A percentile compares a stretch with the other conserved stretches of the same genome.
These are phyloP conservation scores for Hypoxylon rubiginosum DNA, from an alignment of 2,329 filamentous ascomycete species.

Conservation along the genomic window DNA sequence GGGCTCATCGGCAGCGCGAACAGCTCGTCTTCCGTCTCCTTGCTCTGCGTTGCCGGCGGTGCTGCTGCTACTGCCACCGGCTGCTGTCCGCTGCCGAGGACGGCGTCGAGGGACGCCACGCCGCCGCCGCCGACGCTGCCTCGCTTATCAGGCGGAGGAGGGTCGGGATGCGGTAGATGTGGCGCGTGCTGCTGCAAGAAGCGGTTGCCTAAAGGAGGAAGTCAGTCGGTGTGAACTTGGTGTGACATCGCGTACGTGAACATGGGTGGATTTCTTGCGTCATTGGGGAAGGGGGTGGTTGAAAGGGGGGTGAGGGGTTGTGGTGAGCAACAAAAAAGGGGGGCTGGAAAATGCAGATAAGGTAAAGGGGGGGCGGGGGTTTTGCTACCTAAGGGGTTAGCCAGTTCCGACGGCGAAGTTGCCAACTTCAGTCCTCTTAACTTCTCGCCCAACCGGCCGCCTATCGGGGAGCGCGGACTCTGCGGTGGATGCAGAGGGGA, in stretches of 20 bases:
- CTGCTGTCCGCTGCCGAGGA: slow-evolving; percentile 54
- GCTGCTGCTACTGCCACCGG: slow-evolving; percentile 52
- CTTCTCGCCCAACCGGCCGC: slow-evolving; percentile 82
- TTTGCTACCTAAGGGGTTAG: slow-evolving; percentile 64
- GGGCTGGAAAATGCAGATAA: not conserved
- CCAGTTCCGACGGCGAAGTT: slow-evolving; percentile 76
- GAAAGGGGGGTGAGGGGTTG: not conserved
- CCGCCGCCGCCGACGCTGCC: slow-evolving; percentile 44
- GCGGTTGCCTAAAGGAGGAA: slow-evolving; percentile 10
- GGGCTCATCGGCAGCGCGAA: slow-evolving; percentile 91
- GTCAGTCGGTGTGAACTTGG: not conserved
- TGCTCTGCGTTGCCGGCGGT: slow-evolving; percentile 46
- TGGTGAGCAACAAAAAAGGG: not conserved
- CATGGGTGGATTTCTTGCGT: not conserved
- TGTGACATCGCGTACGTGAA: not conserved
- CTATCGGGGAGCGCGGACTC: slow-evolving; percentile 74
- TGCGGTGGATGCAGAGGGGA: slow-evolving; percentile 54
- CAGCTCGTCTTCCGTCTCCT: slow-evolving; percentile 80
- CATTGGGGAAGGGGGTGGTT: not conserved
- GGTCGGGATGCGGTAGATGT: slow-evolving; percentile 19
- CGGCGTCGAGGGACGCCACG: slow-evolving; percentile 57
- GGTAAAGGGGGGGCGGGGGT: not conserved
- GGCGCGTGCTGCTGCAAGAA: slow-evolving; percentile 22
- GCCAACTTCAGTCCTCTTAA: slow-evolving; percentile 82
- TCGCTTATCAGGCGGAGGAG: slow-evolving; percentile 3